Percentiles rank a stretch among this genome's conserved stretches.
These are phyloP conservation scores for Penicillium parvum DNA, from an alignment of 495 filamentous ascomycete species.

Conservation along the genomic window DNA sequence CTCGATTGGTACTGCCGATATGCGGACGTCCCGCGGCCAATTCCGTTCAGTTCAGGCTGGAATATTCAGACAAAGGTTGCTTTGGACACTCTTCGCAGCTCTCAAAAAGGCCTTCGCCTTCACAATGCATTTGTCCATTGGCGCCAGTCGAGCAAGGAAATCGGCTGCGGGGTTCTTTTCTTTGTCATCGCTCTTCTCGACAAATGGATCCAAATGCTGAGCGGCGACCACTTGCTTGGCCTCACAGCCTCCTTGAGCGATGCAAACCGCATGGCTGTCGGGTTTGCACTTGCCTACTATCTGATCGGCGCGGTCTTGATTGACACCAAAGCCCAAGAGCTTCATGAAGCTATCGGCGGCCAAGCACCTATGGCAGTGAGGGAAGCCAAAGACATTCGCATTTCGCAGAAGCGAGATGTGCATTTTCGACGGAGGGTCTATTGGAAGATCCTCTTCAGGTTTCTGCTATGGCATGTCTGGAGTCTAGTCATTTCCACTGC, in stretches of 20 bases:
- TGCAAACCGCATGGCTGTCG: constrained; percentile 47
- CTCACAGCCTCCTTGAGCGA: constrained; percentile 36
- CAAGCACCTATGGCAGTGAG: constrained; percentile 28
- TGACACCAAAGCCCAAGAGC: constrained; percentile 53
- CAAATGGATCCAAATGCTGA: constrained; percentile 53
- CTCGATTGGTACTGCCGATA: constrained; percentile 56
- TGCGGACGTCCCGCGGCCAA: constrained; percentile 46
- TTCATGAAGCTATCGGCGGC: constrained; percentile 46
- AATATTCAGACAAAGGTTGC: constrained; percentile 56
- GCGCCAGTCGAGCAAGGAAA: constrained; percentile 53
- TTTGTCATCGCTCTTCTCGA: constrained; percentile 57
- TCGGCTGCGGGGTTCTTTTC: constrained; percentile 55
- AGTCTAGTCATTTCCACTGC: constrained; percentile 46
- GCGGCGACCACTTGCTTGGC: constrained; percentile 42
- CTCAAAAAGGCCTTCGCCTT: constrained; percentile 55
- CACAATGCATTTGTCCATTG: constrained; percentile 61
- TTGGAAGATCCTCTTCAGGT: constrained; percentile 49
- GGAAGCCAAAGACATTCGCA: constrained; percentile 35
- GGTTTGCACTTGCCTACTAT: constrained; percentile 57
- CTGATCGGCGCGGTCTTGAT: constrained; percentile 56
- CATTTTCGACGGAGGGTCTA: constrained; percentile 49
- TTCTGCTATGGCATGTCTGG: constrained; percentile 55
- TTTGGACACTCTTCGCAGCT: constrained; percentile 47
- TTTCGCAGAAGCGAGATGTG: constrained; percentile 43
- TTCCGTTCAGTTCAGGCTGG: constrained; percentile 59